phyloP scores from a whole-genome alignment of 2,329 filamentous ascomycete species.

The Coniochaeta sp. region DNA sequence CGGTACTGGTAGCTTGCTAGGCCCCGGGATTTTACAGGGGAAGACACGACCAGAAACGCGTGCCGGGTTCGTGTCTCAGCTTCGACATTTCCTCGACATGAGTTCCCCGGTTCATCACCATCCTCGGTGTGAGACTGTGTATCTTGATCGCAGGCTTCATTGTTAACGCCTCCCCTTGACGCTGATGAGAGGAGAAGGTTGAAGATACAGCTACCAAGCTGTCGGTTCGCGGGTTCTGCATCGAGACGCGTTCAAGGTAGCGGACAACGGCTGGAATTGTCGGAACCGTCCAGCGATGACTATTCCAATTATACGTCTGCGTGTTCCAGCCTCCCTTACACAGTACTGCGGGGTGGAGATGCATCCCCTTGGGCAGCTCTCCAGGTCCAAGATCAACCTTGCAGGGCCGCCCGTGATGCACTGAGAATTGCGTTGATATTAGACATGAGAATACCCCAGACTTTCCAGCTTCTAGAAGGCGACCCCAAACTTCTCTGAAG shows the following conservation, averaged over 20 bases:
- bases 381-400: background rate
- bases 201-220: too few species aligned
- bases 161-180: background rate
- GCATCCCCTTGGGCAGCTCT: background rate
- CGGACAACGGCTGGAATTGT: background rate
- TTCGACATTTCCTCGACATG: too few species aligned
- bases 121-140: too few species aligned
- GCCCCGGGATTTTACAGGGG: too few species aligned
- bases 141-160: too few species aligned
- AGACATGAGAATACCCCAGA: background rate
- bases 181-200: background rate
- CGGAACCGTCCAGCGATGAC: background rate
- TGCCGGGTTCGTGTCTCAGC: too few species aligned
- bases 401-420: background rate
- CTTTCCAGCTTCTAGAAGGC: constrained; percentile 11
- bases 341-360: background rate
- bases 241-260: background rate
- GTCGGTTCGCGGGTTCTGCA: background rate
- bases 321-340: background rate
- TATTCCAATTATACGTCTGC: background rate
- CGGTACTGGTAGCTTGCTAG: background rate
- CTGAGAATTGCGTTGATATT: background rate
- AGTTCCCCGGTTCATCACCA: too few species aligned
- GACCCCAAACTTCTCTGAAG: constrained; percentile 8
- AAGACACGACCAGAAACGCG: too few species aligned